These are phyloP conservation scores for Rutstroemia sp. DNA, from an alignment of 2,329 filamentous ascomycete genomes.

Conservation along the genomic window DNA sequence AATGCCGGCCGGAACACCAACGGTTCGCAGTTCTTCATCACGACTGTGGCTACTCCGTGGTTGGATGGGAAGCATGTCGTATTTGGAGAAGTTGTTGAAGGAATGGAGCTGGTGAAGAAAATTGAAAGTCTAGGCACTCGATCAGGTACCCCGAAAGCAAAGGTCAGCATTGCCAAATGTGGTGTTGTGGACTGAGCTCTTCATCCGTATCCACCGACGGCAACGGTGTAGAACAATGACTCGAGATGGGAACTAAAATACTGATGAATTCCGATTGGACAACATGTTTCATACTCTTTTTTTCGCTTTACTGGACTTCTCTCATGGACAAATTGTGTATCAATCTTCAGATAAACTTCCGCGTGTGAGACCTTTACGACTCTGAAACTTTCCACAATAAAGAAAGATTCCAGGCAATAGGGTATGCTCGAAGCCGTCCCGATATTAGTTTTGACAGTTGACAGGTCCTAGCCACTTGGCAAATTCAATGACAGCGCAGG, in stretches of 20 bases:
- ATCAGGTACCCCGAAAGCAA: constrained; percentile 44
- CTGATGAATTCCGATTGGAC: too few relatives aligned
- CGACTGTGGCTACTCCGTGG: constrained; percentile 86
- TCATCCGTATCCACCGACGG: neutral
- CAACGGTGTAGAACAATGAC: too few relatives aligned
- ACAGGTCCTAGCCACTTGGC: neutral
- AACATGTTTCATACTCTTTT: too few relatives aligned
- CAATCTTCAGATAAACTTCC: too few relatives aligned
- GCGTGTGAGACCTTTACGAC: too few relatives aligned
- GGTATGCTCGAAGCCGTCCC: too few relatives aligned
- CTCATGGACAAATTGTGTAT: too few relatives aligned
- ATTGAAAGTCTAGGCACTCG: constrained; percentile 52
- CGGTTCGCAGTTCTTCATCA: constrained; percentile 97
- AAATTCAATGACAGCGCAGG: neutral
- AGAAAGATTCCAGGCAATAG: too few relatives aligned
- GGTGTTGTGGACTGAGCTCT: constrained; percentile 32
- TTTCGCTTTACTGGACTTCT: too few relatives aligned
- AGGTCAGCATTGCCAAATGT: constrained; percentile 48
- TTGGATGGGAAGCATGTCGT: constrained; percentile 94
- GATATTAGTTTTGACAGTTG: too few relatives aligned
- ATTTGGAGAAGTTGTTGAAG: constrained; percentile 62
- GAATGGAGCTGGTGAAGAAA: constrained; percentile 48
- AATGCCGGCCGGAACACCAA: constrained; percentile 97
- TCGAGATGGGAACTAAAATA: too few relatives aligned
- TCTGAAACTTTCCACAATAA: too few relatives aligned